phyloP scores from a whole-genome alignment of 2,329 filamentous ascomycete species.

The Colletotrichum noveboracense region DNA sequence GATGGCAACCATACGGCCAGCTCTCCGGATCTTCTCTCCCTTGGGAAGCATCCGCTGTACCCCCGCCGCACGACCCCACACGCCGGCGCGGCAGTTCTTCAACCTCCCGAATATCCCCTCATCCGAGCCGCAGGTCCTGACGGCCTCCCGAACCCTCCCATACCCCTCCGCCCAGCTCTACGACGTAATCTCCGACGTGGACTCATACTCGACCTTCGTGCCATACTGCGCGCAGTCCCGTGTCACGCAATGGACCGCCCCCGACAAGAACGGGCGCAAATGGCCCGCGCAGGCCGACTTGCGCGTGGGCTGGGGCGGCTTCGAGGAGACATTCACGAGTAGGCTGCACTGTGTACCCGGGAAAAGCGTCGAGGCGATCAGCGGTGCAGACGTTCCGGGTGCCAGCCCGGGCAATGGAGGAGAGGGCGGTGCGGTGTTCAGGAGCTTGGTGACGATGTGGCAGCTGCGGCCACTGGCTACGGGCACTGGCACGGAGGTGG shows the following conservation, averaged over 20 bases:
- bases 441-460: conserved; percentile 74
- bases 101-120: conserved; percentile 26
- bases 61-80: background rate
- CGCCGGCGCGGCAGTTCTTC: conserved; percentile 19
- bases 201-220: conserved; percentile 85
- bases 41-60: background rate
- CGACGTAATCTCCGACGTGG: conserved; percentile 85
- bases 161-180: conserved; percentile 77
- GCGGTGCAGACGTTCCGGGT: conserved; percentile 58
- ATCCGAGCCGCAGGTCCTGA: conserved; percentile 63
- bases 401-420: conserved; percentile 12
- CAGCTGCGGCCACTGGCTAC: conserved; percentile 55
- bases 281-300: conserved; percentile 81
- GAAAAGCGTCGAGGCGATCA: conserved; percentile 77
- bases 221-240: conserved; percentile 83
- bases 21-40: background rate
- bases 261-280: conserved; percentile 51
- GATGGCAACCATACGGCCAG: conserved; percentile 3
- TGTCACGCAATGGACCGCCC: conserved; percentile 75
- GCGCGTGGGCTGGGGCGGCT: conserved; percentile 82
- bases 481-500: conserved; percentile 67
- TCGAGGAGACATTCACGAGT: conserved; percentile 85
- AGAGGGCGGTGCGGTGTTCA: conserved; percentile 59
- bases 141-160: conserved; percentile 76
- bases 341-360: conserved; percentile 78